These are phyloP conservation scores for Heterobasidion occidentale DNA, from an alignment of 1,284 basidiomycete genomes.

Conservation along the genomic window DNA sequence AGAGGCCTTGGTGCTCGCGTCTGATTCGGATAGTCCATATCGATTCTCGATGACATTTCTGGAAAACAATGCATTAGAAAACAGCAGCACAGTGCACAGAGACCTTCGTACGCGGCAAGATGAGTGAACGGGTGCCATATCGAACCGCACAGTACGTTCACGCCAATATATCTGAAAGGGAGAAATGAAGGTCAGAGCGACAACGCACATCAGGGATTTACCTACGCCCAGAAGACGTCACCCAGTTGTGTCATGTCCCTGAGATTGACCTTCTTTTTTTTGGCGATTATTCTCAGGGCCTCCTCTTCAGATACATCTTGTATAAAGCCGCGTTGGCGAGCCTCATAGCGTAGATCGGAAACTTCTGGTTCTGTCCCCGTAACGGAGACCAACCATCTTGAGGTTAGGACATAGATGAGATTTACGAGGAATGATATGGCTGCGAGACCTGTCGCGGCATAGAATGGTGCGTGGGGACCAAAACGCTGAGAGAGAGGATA, in stretches of 20 bases:
- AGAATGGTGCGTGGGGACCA: constrained; percentile 67
- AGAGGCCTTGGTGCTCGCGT: constrained; percentile 59
- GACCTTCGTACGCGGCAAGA: constrained; percentile 54
- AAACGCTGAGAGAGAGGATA: constrained; percentile 67
- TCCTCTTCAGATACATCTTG: constrained; percentile 47
- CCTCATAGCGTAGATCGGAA: constrained; percentile 50
- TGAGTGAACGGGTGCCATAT: constrained; percentile 78
- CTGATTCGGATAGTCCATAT: constrained; percentile 51
- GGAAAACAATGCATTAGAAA: not conserved
- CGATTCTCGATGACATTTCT: constrained; percentile 73
- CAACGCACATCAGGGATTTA: constrained; percentile 2
- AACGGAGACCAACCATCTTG: constrained; percentile 53
- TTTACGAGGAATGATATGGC: constrained; percentile 62
- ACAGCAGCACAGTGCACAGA: not conserved
- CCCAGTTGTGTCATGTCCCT: constrained; percentile 58
- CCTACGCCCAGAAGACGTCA: constrained; percentile 76
- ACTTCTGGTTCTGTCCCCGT: constrained; percentile 57
- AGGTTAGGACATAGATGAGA: constrained; percentile 53
- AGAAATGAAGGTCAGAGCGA: constrained; percentile 1
- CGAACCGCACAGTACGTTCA: constrained; percentile 69
- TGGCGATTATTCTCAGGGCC: constrained; percentile 57
- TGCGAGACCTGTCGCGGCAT: constrained; percentile 57
- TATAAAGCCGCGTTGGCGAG: constrained; percentile 28
- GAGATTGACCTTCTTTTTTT: constrained; percentile 53
- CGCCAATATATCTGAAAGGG: constrained; percentile 48